phyloP scores from a whole-genome alignment of 495 filamentous ascomycete species.

The Jackrogersella multiformis region DNA sequence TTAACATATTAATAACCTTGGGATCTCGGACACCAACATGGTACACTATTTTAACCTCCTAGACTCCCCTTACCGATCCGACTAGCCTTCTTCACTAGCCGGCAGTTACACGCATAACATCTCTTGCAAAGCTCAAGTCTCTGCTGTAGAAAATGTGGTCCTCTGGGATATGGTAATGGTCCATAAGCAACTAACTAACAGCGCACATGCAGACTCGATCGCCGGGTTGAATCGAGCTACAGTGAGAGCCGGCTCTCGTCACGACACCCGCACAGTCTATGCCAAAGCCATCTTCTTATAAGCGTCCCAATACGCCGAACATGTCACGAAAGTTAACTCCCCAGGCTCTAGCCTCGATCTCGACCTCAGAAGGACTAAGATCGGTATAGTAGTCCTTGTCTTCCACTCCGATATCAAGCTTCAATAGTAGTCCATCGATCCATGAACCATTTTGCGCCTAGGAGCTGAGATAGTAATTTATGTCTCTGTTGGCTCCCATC shows the following conservation, averaged over 20 bases:
- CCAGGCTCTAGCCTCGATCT: slow-evolving; percentile 47
- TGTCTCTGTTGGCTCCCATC: neutral
- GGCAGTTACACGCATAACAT: slow-evolving; percentile 52
- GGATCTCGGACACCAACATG: no score
- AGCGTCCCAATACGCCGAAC: slow-evolving; percentile 53
- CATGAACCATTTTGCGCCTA: no score
- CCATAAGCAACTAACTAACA: slow-evolving; percentile 48
- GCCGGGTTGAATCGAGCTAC: neutral
- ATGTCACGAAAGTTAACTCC: slow-evolving; percentile 50
- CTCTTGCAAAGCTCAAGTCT: slow-evolving; percentile 50
- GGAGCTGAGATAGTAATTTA: neutral
- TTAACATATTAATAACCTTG: no score
- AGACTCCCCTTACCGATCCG: no score
- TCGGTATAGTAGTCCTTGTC: slow-evolving; percentile 18
- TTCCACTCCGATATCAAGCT: slow-evolving; percentile 14
- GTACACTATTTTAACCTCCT: no score
- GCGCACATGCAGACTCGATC: slow-evolving; percentile 45
- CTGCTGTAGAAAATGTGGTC: slow-evolving; percentile 61
- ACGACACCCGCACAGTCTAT: slow-evolving; percentile 51
- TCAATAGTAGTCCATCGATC: neutral
- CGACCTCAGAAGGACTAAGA: slow-evolving; percentile 39
- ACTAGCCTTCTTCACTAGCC: no score
- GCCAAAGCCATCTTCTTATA: slow-evolving; percentile 42
- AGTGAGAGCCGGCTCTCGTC: slow-evolving; percentile 3
- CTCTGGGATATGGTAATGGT: slow-evolving; percentile 52